Evolutionary conservation across 73 alveolate species (phyloP).

Genomic region (Paramecium bursaria): DNA sequence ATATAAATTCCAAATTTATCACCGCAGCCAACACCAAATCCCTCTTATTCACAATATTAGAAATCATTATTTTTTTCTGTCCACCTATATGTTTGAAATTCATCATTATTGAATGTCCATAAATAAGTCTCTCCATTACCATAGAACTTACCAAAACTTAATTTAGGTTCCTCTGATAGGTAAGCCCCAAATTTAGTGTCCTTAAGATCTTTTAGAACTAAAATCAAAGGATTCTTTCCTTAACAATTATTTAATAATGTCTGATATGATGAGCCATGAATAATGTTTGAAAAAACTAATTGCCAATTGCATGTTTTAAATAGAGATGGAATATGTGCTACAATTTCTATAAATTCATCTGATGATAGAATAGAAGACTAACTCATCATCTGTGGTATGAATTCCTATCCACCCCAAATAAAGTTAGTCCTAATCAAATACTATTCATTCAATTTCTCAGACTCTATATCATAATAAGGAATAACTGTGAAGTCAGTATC

Average conservation of each 20-base stretch:
- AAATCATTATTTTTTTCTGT: conserved; percentile 45
- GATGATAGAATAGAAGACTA: neutral
- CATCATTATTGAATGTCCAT: conserved; percentile 46
- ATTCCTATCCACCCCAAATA: conserved; percentile 58
- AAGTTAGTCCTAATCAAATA: conserved; percentile 3
- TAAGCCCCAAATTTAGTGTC: conserved; percentile 66
- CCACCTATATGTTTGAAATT: conserved; percentile 42
- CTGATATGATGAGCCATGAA: conserved; percentile 56
- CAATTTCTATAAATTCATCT: conserved; percentile 42
- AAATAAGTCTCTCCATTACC: conserved; percentile 68
- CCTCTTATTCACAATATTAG: conserved; percentile 64
- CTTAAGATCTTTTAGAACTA: conserved; percentile 44
- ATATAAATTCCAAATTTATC: conserved; percentile 66
- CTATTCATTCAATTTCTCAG: neutral
- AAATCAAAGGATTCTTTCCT: conserved; percentile 57
- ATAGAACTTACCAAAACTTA: conserved; percentile 47
- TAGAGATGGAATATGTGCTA: conserved; percentile 60
- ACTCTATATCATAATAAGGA: conserved; percentile 47
- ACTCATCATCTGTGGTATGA: conserved; percentile 25
- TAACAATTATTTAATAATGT: conserved; percentile 62
- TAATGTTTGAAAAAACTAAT: conserved; percentile 51
- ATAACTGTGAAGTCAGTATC: conserved; percentile 42
- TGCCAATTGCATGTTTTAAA: conserved; percentile 65
- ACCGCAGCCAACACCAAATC: conserved; percentile 70
- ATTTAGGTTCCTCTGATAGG: conserved; percentile 36